A percentile compares a stretch with the other conserved stretches of the same genome.
phyloP scores from a whole-genome alignment of 768 basidiomycete species.

The Floccularia luteovirens region DNA sequence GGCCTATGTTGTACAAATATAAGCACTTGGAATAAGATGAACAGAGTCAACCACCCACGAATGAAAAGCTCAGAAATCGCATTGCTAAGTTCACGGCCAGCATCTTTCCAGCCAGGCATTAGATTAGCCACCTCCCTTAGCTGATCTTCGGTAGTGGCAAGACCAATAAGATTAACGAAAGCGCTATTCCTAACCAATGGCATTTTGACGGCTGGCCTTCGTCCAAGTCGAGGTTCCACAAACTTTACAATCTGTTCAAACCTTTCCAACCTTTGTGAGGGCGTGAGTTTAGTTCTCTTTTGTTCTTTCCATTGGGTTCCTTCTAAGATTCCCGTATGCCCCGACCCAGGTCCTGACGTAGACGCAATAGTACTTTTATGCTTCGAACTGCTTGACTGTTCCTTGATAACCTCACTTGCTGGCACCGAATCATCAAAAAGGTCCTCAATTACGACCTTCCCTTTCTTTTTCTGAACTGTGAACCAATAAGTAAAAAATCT shows the following conservation, averaged over 20 bases:
- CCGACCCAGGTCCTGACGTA: neutral
- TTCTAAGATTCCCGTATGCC: no score
- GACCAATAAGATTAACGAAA: conserved; percentile 43
- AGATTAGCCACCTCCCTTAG: conserved; percentile 35
- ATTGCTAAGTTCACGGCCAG: conserved; percentile 27
- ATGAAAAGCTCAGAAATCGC: conserved; percentile 41
- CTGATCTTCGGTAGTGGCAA: conserved; percentile 42
- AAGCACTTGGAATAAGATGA: neutral
- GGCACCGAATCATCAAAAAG: conserved; percentile 1
- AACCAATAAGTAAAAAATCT: no score
- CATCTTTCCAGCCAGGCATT: conserved; percentile 44
- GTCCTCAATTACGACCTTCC: neutral
- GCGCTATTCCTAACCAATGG: conserved; percentile 33
- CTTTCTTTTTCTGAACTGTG: neutral
- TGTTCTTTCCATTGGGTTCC: neutral
- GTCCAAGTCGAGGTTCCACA: conserved; percentile 29
- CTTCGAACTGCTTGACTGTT: neutral
- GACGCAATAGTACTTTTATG: neutral
- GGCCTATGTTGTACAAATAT: conserved; percentile 28
- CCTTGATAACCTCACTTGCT: neutral
- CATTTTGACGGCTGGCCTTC: conserved; percentile 21
- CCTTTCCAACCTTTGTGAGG: conserved; percentile 18
- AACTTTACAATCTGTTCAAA: conserved; percentile 28
- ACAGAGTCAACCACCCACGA: conserved; percentile 30
- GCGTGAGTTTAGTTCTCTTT: conserved; percentile 14